Percentiles rank a stretch among this genome's conserved stretches.
Conservation (phyloP, 192 early-diverging fungal species). For the Rhizophlyctis rosea region DNA sequence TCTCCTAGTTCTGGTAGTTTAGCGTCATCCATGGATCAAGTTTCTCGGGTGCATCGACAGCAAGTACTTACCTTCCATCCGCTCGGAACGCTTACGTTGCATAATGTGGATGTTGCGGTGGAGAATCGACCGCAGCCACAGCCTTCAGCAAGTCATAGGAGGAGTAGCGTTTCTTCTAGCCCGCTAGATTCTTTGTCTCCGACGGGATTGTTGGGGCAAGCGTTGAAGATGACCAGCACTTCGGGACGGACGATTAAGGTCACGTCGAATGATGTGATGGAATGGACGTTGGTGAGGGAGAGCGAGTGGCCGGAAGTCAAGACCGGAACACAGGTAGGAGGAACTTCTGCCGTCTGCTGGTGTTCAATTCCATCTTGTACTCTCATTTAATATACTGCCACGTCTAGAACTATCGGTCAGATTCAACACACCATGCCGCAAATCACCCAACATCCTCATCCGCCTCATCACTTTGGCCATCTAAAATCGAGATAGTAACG, state of each 20-base stretch:
- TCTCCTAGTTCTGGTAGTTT: slow-evolving; percentile 7
- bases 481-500: slow-evolving; percentile 32
- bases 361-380: too few species aligned
- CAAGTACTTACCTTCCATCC: slow-evolving; percentile 34
- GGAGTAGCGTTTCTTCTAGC: not conserved
- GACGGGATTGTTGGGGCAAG: slow-evolving; percentile 13
- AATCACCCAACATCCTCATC: too few species aligned
- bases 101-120: slow-evolving; percentile 34
- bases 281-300: slow-evolving; percentile 37
- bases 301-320: slow-evolving; percentile 38
- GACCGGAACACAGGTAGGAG: slow-evolving; percentile 12
- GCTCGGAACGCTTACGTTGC: slow-evolving; percentile 29
- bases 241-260: slow-evolving; percentile 3
- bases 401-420: too few species aligned
- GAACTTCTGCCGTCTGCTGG: slow-evolving; percentile 12
- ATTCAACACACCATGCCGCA: too few species aligned
- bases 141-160: not conserved
- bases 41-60: slow-evolving; percentile 26
- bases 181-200: slow-evolving; percentile 23
- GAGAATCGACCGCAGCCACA: not conserved
- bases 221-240: slow-evolving; percentile 8
- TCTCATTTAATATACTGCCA: too few species aligned
- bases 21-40: too few species aligned
- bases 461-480: slow-evolving; percentile 21
- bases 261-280: slow-evolving; percentile 30